Evolutionary conservation across 805 yeast genomes (phyloP), one percentile per base, ranked within the genome.

Genomic region (Cyberlindnera maritima): DNA sequence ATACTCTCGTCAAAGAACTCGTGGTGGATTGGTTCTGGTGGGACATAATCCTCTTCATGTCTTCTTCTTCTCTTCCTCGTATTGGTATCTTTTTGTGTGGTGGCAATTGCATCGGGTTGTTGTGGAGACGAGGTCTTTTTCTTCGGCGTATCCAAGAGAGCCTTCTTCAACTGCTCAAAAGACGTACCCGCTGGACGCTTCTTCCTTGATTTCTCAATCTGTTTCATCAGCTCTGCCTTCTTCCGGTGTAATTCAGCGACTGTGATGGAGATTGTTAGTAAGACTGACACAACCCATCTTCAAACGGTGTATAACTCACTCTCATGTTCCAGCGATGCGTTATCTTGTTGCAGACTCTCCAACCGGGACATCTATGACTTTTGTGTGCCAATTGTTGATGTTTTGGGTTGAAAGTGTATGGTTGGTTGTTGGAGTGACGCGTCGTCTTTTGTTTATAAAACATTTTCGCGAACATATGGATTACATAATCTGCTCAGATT

Each of bases 261-360:
- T n/a, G n/a, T n/a, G n/a, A n/a, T n/a, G n/a, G n/a, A n/a, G n/a
- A n/a, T n/a, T 37, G 48, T 42, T 29, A 35, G 23, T 32, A 25
- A n/a, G n/a, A n/a, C n/a, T n/a, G n/a, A n/a, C n/a, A n/a, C n/a
- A n/a, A n/a, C n/a, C n/a, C n/a, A n/a, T n/a, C n/a, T n/a, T n/a
- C n/a, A n/a, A n/a, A n/a, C n/a, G 11, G 11, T 13, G 9, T 18
- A 13, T 23, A 6, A 52, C 58, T 17, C 25, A 59, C 61, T 63
- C 46, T 70, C 74, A 36, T 53, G 59, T 43, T 56, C 60, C 17
- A 70, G 45, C 2, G 74, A 64, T 2, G 59, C 61, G 17, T 65
- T 65, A 51, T 70, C 74, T 38, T 67, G 69, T 44, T 62, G 60
- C 7, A 66, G 47, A 12, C 65, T 70, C 6, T 55, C 61, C 4